Evolutionary conservation across 1,284 basidiomycete species (phyloP).

Genomic region (Rhodotorula sp.): DNA sequence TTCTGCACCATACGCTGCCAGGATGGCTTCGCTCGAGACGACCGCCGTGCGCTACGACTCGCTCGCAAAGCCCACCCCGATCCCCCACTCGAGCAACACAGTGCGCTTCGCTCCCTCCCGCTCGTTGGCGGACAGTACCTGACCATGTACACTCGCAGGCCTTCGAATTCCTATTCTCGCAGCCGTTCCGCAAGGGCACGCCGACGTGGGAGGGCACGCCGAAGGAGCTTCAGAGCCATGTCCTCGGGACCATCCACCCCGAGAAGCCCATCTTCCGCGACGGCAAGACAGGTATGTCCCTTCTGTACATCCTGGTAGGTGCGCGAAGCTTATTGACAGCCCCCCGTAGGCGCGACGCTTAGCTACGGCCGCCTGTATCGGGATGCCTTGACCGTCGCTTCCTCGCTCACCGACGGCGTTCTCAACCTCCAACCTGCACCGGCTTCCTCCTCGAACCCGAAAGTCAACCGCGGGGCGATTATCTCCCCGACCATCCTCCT

Average conservation of each 20-base stretch:
- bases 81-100: constrained; percentile 30
- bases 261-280: constrained; percentile 36
- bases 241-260: constrained; percentile 25
- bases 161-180: constrained; percentile 40
- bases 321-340: too few relatives aligned
- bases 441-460: constrained; percentile 16
- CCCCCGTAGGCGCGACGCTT: constrained; percentile 22
- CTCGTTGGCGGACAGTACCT: not conserved
- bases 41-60: constrained; percentile 23
- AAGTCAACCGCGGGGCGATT: constrained; percentile 39
- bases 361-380: constrained; percentile 32
- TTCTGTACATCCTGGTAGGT: not conserved
- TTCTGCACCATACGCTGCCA: not conserved
- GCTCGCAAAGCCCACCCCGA: not conserved
- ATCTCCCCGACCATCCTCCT: constrained; percentile 50
- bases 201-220: constrained; percentile 25
- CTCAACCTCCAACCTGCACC: constrained; percentile 29
- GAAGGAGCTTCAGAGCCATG: constrained; percentile 25
- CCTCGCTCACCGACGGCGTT: constrained; percentile 27
- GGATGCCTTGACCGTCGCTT: constrained; percentile 36
- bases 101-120: not conserved
- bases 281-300: constrained; percentile 29
- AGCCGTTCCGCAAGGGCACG: constrained; percentile 37
- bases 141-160: constrained; percentile 2
- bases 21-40: constrained; percentile 24